Evolutionary conservation across 306 rosid genomes (phyloP).

Genomic region (Cucumis sativus): Cucumber_9930_V3 NC_026659.2:26783501-26784000

Average conservation of each 20-base stretch:
- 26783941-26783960: conserved; percentile 30
- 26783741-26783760: background rate
- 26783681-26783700: too few relatives aligned
- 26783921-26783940: conserved; percentile 9
- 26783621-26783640: too few relatives aligned
- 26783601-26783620: background rate
- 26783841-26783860: background rate
- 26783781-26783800: background rate
- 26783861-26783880: background rate
- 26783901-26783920: background rate
- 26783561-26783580: background rate
- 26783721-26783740: background rate
- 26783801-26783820: background rate
- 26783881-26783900: background rate
- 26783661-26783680: too few relatives aligned
- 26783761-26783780: background rate
- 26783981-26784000: conserved; percentile 23
- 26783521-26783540: background rate
- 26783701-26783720: too few relatives aligned
- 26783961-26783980: conserved; percentile 29
- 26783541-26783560: background rate
- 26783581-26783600: background rate
- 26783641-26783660: too few relatives aligned
- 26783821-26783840: background rate
- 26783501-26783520: conserved; percentile 9